Evolutionary conservation across 495 filamentous ascomycete species (phyloP), one percentile per base, ranked within the genome.

Genomic region (Pseudomonodictys pantanalensis): DNA sequence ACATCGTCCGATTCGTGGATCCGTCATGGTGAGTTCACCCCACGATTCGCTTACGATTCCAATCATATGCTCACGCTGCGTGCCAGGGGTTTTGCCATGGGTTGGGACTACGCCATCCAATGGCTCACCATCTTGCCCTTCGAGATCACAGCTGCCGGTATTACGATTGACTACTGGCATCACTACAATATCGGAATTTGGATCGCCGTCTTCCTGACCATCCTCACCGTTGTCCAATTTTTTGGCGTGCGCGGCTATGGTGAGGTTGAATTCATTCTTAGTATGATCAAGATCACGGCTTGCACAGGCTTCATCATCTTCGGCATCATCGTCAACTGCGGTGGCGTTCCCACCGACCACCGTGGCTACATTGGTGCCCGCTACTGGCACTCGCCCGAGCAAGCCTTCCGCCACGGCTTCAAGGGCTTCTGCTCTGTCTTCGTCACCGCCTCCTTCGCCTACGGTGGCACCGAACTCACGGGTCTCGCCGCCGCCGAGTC

Each of bases 371-470:
- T 71, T 43, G 75, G 81, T 23, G 72, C 72, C 24, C 68, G 71
- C 20, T 79, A 79, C 68, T 83, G 79, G 77, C 58, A 76, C 39
- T 69, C 80, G 29, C 81, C 79, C 2, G 79, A 81, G 22, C 43
- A 62, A 23, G 83, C 86, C 0, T 89, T 90, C 73, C 72, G 72
- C 20, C 80, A 86, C 63, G 84, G 84, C 45, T 88, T 89, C 76
- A 82, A 85, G 51, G 86, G 86, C 22, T 84, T 87, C 69, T 81
- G 81, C 62, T 70, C 76, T n/a, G 84, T 87, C 43, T 86, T 87
- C 72, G 83, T 86, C 44, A 81, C 82, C n/a, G 85, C 85, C 23
- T 79, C 84, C 52, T 89, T 89, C 63, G 77, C 86, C 33, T 88
- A 87, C 66, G 77, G 77, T 39, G 86, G 86, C 29, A 87, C 83